Conservation (phyloP, 1,284 basidiomycete genomes). For the Ganoderma leucocontextum region DNA sequence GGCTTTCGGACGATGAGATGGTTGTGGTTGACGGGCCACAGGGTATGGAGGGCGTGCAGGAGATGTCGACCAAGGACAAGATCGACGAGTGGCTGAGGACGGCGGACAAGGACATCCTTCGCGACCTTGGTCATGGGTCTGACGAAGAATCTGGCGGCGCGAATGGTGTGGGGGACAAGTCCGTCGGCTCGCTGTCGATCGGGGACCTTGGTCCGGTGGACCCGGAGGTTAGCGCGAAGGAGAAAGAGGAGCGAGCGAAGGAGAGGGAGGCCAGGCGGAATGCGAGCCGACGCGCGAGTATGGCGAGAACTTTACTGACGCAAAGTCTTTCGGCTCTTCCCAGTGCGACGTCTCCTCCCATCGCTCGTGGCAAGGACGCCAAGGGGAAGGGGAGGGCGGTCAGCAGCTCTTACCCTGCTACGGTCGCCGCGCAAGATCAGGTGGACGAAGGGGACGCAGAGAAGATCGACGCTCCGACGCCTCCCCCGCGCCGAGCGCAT, state of each 20-base stretch:
- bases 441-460: neutral
- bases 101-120: constrained; percentile 26
- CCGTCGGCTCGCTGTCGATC: constrained; percentile 7
- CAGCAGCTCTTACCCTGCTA: constrained; percentile 19
- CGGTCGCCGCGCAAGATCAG: neutral
- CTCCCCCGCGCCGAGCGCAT: constrained; percentile 20
- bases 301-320: constrained; percentile 64
- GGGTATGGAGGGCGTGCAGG: constrained; percentile 11
- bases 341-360: constrained; percentile 47
- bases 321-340: constrained; percentile 60
- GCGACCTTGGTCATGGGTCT: constrained; percentile 25
- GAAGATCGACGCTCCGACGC: constrained; percentile 17
- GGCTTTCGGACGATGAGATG: neutral
- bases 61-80: constrained; percentile 24
- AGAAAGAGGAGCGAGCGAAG: constrained; percentile 39
- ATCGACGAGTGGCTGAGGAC: constrained; percentile 30
- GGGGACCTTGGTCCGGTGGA: neutral
- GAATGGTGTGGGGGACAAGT: neutral
- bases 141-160: constrained; percentile 6
- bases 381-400: constrained; percentile 29
- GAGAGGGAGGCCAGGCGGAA: constrained; percentile 40
- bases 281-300: constrained; percentile 63
- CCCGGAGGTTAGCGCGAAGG: constrained; percentile 13
- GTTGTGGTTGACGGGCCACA: neutral
- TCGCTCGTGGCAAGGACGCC: constrained; percentile 46